Evolutionary conservation across 306 rosid genomes (phyloP).

Genomic region (Spatholobus suberectus): DNA sequence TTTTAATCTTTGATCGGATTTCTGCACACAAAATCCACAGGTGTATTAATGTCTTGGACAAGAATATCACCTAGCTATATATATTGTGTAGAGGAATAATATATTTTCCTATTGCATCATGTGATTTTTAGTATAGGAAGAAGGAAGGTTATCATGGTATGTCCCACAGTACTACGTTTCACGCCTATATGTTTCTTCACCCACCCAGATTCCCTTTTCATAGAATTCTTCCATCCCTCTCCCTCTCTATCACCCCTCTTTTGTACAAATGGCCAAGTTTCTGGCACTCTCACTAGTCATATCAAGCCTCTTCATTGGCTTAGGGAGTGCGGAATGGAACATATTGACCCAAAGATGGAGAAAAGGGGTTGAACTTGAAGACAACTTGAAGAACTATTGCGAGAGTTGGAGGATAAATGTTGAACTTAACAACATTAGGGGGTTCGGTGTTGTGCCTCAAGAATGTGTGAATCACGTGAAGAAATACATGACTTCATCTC

Average conservation of each 20-base stretch:
- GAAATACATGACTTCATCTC: constrained; percentile 48
- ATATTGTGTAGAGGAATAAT: too few relatives aligned
- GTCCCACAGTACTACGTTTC: constrained; percentile 42
- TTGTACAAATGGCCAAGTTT: constrained; percentile 51
- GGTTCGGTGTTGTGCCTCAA: constrained; percentile 64
- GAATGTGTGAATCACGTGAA: constrained; percentile 62
- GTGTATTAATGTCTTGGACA: background rate
- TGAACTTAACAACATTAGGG: constrained; percentile 52
- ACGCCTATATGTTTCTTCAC: constrained; percentile 31
- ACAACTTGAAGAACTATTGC: constrained; percentile 63
- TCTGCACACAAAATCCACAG: background rate
- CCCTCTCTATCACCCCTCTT: background rate
- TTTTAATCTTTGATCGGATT: background rate
- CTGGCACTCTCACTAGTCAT: constrained; percentile 41
- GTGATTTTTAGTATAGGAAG: constrained; percentile 37
- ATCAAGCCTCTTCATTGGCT: constrained; percentile 42
- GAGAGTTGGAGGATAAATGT: constrained; percentile 83
- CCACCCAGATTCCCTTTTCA: background rate
- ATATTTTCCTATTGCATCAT: constrained; percentile 36
- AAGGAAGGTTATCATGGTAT: background rate
- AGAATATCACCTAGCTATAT: background rate
- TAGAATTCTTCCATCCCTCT: background rate
- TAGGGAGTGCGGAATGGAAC: constrained; percentile 64
- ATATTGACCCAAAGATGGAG: constrained; percentile 45
- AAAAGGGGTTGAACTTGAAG: constrained; percentile 39